Evolutionary conservation across 1,139 yeast species (phyloP).

Genomic region (Saccharomyces hybrid): DNA sequence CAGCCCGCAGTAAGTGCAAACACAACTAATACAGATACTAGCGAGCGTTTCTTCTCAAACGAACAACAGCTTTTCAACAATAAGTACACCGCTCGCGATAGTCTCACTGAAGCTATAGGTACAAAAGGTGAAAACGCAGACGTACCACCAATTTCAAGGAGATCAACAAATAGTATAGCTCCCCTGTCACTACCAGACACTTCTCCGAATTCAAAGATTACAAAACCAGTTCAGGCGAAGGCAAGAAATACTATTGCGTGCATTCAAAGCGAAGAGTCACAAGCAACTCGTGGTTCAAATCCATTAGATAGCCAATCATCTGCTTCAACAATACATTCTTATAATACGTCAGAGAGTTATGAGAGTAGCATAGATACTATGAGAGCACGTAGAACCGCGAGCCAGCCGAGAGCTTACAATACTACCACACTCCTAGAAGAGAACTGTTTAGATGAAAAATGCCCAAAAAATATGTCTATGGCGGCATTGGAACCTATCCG

Average conservation of each 20-base stretch:
- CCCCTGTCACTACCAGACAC: background rate
- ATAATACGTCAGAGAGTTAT: background rate
- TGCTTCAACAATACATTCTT: background rate
- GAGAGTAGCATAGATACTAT: background rate
- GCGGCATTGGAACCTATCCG: conserved; percentile 8
- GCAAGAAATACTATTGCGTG: background rate
- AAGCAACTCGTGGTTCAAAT: background rate
- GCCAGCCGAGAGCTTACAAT: background rate
- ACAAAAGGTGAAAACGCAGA: background rate
- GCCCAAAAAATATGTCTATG: background rate
- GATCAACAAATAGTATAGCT: background rate
- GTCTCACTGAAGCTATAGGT: background rate
- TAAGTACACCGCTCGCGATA: background rate
- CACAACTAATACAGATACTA: conserved; percentile 3
- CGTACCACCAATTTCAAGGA: background rate
- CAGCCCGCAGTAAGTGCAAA: conserved; percentile 1
- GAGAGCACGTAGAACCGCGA: background rate
- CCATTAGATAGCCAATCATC: background rate
- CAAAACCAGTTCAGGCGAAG: background rate
- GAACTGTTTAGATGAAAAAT: background rate
- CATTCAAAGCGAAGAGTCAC: background rate
- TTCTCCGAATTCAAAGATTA: background rate
- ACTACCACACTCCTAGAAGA: background rate
- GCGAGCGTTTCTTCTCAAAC: background rate
- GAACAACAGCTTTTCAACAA: background rate